Evolutionary conservation across 306 rosid species (phyloP), one percentile per base, ranked within the genome.

Genomic region (Casuarina cunninghamiana): DNA sequence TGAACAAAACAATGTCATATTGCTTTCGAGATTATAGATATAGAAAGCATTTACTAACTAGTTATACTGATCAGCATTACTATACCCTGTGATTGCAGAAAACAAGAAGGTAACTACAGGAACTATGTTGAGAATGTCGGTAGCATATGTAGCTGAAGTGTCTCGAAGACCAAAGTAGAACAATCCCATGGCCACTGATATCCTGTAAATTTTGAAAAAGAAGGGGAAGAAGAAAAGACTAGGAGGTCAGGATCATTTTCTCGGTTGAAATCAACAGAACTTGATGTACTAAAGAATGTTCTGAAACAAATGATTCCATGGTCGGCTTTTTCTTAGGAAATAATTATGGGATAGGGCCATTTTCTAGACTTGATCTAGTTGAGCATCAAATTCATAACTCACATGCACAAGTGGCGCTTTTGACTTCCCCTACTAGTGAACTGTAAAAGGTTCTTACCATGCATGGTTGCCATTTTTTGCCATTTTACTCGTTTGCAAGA

Each of bases 91-190:
- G 42, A 88, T 44, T 74, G 83, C 61, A 2, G 93, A 91, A 39
- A 78, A 57, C 13, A 83, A 8, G 76, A 89, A 93, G 21, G 97
- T 91, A 73, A 48, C 79, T 4, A 88, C 83, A 3, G 93, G 96
- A 61, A 91, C 50, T 16, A 91, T 55, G 84, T 87, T 93, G 63
- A 93, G 93, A 71, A 89, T 88, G 57, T 85, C 89, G 19, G 76
- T 65, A 12, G 94, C 80, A 73, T 91, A 91, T 6, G 97, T 83
- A 32, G 96, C 93, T 2, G 93, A 49, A 13, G 94, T 93, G 78
- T 89, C 91, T 73, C 90, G 69, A 7, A 93, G 84, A 10, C 97
- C 97, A 79, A 83, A 87, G 55, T 87, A 91, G 68, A 61, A 87
- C 55, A 91, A 4, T 77, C 90, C 88, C 85, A 79, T 62, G 17